phyloP scores from a whole-genome alignment of 768 basidiomycete species.

The Cystofilobasidium ferigula region DNA sequence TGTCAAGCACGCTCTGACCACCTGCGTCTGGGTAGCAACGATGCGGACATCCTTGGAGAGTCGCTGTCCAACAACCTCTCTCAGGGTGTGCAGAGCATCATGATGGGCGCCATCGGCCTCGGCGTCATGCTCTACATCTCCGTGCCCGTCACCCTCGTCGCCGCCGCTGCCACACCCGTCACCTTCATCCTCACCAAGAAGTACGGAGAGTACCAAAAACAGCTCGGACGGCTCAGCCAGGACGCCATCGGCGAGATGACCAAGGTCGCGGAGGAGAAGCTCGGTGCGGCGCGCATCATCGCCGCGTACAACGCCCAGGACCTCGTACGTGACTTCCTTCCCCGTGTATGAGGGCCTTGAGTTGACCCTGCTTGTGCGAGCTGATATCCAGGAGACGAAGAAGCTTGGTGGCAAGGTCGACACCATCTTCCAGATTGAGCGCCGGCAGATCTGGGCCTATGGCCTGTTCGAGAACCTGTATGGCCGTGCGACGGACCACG shows the following conservation, averaged over 20 bases:
- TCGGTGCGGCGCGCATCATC: constrained; percentile 20
- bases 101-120: constrained; percentile 16
- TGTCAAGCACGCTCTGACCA: not conserved
- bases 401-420: constrained; percentile 22
- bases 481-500: constrained; percentile 9
- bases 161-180: not conserved
- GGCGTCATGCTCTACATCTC: constrained; percentile 20
- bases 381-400: constrained; percentile 8
- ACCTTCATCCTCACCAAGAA: constrained; percentile 13
- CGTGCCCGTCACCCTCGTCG: constrained; percentile 21
- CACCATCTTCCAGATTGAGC: constrained; percentile 22
- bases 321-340: not conserved
- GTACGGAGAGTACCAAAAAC: constrained; percentile 23
- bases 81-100: constrained; percentile 4
- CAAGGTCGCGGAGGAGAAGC: constrained; percentile 27
- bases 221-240: constrained; percentile 14
- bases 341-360: not conserved
- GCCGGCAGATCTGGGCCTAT: constrained; percentile 19
- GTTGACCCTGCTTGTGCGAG: not conserved
- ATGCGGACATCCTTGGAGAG: constrained; percentile 23
- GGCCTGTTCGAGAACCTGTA: constrained; percentile 9
- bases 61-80: constrained; percentile 14
- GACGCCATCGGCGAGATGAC: constrained; percentile 24
- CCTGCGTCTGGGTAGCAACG: constrained; percentile 14
- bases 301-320: constrained; percentile 25